A percentile compares a stretch with the other conserved stretches of the same genome.
Conservation (phyloP, 2,329 filamentous ascomycete species). For the Colletotrichum viniferum region DNA sequence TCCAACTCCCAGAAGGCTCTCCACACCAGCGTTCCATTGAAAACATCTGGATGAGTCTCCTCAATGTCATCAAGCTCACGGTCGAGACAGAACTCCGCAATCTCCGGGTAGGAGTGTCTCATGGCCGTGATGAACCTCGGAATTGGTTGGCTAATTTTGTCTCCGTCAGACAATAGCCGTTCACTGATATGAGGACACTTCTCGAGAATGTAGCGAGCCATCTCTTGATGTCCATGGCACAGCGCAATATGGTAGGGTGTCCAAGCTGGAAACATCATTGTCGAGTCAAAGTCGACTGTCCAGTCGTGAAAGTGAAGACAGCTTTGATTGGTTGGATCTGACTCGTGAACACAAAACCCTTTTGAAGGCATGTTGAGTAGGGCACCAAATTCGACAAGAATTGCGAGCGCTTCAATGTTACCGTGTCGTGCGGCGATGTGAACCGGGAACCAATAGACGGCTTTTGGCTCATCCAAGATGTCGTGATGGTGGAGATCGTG, state of each 20-base stretch:
- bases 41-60: neutral
- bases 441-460: neutral
- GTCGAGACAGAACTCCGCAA: neutral
- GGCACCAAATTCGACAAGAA: neutral
- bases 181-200: neutral
- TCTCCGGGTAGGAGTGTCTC: fast-evolving
- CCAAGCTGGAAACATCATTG: neutral
- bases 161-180: fast-evolving
- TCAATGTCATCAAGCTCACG: neutral
- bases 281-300: neutral
- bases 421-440: neutral
- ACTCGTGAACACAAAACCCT: neutral
- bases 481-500: neutral
- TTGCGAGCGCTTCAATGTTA: neutral
- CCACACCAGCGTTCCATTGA: neutral
- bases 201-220: neutral
- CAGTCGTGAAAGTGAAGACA: neutral
- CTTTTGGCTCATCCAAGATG: neutral
- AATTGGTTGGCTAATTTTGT: neutral
- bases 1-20: neutral
- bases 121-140: neutral
- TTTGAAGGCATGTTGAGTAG: neutral
- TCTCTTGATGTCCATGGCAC: neutral
- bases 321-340: neutral
- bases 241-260: neutral